Conservation (phyloP, 2,329 filamentous ascomycete genomes). For the Fusarium sp. region DNA sequence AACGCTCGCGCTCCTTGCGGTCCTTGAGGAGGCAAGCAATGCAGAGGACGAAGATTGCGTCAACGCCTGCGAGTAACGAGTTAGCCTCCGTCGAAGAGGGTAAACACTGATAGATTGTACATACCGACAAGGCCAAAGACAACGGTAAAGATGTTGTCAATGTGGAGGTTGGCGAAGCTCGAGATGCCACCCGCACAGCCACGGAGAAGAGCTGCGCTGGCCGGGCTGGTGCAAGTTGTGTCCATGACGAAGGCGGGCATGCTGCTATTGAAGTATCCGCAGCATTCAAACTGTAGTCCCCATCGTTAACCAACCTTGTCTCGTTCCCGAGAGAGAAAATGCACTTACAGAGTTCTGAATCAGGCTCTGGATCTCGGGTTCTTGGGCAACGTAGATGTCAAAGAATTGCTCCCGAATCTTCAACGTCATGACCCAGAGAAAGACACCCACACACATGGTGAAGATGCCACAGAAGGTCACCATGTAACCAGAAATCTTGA, state of each 20-base stretch:
- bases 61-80: constrained; percentile 62
- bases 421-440: constrained; percentile 82
- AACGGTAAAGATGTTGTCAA: constrained; percentile 84
- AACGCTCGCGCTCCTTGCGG: constrained; percentile 84
- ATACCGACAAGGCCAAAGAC: constrained; percentile 84
- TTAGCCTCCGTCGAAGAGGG: constrained; percentile 9
- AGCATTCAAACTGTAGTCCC: constrained; percentile 78
- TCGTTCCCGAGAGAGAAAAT: neutral
- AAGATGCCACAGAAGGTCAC: constrained; percentile 74
- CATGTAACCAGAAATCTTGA: constrained; percentile 79
- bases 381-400: constrained; percentile 73
- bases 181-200: constrained; percentile 80
- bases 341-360: constrained; percentile 78
- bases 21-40: constrained; percentile 85
- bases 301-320: neutral
- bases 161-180: constrained; percentile 77
- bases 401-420: constrained; percentile 75
- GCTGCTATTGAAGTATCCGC: constrained; percentile 83
- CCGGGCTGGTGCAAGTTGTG: constrained; percentile 76
- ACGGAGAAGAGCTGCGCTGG: constrained; percentile 77
- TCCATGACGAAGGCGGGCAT: constrained; percentile 81
- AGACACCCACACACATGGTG: constrained; percentile 76
- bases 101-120: constrained; percentile 35
- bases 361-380: constrained; percentile 73
- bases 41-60: constrained; percentile 78